Percentiles rank a stretch among this genome's conserved stretches.
Evolutionary conservation across 345 rosid species (phyloP).

Genomic region (Salix koriyanagi): DNA sequence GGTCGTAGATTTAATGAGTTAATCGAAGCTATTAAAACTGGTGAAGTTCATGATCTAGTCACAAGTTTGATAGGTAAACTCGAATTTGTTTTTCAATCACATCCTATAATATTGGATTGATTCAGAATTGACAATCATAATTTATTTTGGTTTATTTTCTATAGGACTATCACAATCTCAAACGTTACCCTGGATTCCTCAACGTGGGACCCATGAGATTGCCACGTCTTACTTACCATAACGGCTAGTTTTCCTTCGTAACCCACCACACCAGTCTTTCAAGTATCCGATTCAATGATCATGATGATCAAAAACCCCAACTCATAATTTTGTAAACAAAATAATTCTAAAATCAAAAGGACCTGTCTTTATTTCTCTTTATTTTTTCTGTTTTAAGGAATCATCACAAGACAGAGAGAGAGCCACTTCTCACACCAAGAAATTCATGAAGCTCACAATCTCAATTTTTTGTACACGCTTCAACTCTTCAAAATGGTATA

Average conservation of each 20-base stretch:
- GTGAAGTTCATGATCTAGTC: too few species aligned
- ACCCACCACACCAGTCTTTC: neutral
- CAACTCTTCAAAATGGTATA: slow-evolving; percentile 80
- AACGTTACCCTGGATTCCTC: neutral
- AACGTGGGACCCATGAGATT: neutral
- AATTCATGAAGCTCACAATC: slow-evolving; percentile 58
- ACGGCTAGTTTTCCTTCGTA: neutral
- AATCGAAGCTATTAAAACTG: too few species aligned
- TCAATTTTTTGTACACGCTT: slow-evolving; percentile 65
- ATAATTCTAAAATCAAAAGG: slow-evolving; percentile 12
- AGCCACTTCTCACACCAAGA: slow-evolving; percentile 45
- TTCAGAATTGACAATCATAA: too few species aligned
- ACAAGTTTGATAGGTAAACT: too few species aligned
- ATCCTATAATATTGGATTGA: too few species aligned
- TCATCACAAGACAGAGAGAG: neutral
- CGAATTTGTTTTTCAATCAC: too few species aligned
- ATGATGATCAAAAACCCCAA: too few species aligned
- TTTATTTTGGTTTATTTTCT: too few species aligned
- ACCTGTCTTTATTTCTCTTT: neutral
- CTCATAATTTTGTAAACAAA: too few species aligned
- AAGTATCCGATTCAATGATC: too few species aligned
- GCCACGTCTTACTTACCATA: neutral
- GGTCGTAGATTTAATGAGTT: too few species aligned
- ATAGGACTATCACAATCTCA: too few species aligned
- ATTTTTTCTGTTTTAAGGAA: neutral